Conservation (phyloP, 169 alveolate species). For the Eimeria maxima region DNA sequence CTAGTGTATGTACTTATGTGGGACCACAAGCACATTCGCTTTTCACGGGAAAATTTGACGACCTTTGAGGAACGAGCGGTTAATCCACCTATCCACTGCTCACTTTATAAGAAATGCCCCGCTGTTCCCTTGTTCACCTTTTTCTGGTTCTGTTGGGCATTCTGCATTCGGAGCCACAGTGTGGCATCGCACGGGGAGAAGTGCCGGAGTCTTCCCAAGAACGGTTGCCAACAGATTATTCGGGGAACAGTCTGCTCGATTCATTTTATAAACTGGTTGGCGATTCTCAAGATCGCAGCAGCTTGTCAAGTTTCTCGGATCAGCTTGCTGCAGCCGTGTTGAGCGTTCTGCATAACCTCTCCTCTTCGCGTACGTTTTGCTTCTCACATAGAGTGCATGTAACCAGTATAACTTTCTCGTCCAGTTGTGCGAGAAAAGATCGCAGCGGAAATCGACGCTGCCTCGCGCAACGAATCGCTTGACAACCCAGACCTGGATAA, state of each 20-base stretch:
- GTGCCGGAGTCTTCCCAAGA: neutral
- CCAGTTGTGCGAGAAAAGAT: constrained; percentile 51
- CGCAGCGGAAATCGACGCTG: constrained; percentile 71
- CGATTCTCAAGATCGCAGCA: constrained; percentile 25
- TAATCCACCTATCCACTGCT: neutral
- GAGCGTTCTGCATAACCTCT: constrained; percentile 53
- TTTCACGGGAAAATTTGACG: neutral
- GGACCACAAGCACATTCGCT: neutral
- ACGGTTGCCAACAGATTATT: constrained; percentile 31
- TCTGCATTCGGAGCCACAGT: neutral
- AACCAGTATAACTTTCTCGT: neutral
- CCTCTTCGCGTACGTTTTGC: constrained; percentile 21
- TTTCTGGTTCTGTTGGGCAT: neutral
- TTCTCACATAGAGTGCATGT: neutral
- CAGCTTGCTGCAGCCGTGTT: constrained; percentile 68
- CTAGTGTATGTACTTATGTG: constrained; percentile 36
- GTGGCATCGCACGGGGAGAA: neutral
- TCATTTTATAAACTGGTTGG: constrained; percentile 49
- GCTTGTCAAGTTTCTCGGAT: constrained; percentile 51
- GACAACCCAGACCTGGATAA: constrained; percentile 56
- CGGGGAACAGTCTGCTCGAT: constrained; percentile 30
- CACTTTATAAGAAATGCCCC: neutral
- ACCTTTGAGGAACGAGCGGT: neutral
- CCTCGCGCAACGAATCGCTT: constrained; percentile 57
- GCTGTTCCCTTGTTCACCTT: neutral